Evolutionary conservation across 257 asterid genomes (phyloP).

Genomic region (Plantago elongata): DNA sequence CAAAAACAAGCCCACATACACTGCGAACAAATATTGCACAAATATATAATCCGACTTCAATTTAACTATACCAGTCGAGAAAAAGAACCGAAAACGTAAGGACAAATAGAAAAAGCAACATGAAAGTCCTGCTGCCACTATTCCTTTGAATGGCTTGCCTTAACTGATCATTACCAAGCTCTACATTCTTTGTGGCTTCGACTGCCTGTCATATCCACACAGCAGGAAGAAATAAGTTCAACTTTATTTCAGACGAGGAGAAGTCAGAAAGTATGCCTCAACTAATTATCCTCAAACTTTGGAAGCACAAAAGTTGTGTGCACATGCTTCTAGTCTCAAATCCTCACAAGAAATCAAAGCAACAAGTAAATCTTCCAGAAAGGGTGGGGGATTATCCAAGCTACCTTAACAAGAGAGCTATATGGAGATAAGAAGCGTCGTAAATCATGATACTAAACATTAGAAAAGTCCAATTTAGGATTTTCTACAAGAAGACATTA

Average conservation of each 20-base stretch:
- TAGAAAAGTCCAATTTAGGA: too few species aligned
- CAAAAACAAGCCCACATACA: too few species aligned
- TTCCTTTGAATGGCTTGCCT: slow-evolving; percentile 76
- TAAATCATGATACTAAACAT: too few species aligned
- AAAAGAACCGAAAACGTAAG: slow-evolving; percentile 77
- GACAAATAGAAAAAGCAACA: slow-evolving; percentile 70
- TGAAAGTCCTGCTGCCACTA: slow-evolving; percentile 90
- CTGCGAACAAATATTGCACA: neutral
- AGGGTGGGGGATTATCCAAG: too few species aligned
- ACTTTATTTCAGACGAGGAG: neutral
- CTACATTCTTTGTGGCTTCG: slow-evolving; percentile 86
- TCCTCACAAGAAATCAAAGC: neutral
- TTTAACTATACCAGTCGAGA: slow-evolving; percentile 81
- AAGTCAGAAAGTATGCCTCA: neutral
- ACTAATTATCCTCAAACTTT: neutral
- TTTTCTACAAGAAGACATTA: too few species aligned
- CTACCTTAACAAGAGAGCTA: too few species aligned
- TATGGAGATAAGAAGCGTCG: too few species aligned
- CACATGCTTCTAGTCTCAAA: neutral
- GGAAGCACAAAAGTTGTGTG: neutral
- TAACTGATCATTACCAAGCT: slow-evolving; percentile 84
- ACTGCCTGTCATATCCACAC: slow-evolving; percentile 52
- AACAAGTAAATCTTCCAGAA: neutral
- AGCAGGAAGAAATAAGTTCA: slow-evolving; percentile 1
- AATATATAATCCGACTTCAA: slow-evolving; percentile 15